These are phyloP conservation scores for Skeletonema tropicum DNA, from an alignment of 108 stramenopile species.

Conservation along the genomic window DNA sequence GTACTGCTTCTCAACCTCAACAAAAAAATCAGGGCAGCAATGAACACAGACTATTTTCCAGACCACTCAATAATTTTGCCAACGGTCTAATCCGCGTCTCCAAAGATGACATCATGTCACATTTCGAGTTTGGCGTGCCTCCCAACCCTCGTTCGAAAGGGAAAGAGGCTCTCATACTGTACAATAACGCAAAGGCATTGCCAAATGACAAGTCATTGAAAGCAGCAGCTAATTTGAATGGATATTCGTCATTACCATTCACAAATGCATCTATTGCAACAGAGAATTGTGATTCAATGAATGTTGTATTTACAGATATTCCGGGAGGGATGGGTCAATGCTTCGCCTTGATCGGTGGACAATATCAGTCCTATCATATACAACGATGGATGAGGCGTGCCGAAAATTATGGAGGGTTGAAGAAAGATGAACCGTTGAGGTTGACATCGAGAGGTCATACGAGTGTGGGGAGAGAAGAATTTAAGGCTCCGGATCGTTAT, in stretches of 20 bases:
- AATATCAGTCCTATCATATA: constrained; percentile 18
- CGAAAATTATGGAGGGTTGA: not conserved
- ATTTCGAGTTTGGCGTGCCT: not conserved
- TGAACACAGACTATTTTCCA: not conserved
- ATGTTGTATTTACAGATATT: constrained; percentile 1
- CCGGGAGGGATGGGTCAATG: not conserved
- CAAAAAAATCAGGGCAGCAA: not conserved
- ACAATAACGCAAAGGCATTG: not conserved
- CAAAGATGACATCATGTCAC: not conserved
- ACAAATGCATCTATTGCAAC: not conserved
- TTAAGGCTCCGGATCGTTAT: constrained; percentile 12
- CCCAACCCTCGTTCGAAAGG: not conserved
- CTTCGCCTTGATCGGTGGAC: constrained; percentile 4
- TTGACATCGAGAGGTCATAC: constrained; percentile 41
- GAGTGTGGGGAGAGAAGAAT: constrained; percentile 29
- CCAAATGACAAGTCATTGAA: not conserved
- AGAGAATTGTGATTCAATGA: constrained; percentile 4
- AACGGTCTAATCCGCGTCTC: not conserved
- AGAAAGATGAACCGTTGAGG: constrained; percentile 13
- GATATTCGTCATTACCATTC: not conserved
- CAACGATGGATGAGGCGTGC: constrained; percentile 26
- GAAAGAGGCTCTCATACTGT: not conserved
- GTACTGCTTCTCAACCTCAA: not conserved
- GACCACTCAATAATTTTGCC: not conserved
- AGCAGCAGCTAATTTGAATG: not conserved